phyloP scores from a whole-genome alignment of 2,329 filamentous ascomycete genomes.

The Cryphonectria radicalis region DNA sequence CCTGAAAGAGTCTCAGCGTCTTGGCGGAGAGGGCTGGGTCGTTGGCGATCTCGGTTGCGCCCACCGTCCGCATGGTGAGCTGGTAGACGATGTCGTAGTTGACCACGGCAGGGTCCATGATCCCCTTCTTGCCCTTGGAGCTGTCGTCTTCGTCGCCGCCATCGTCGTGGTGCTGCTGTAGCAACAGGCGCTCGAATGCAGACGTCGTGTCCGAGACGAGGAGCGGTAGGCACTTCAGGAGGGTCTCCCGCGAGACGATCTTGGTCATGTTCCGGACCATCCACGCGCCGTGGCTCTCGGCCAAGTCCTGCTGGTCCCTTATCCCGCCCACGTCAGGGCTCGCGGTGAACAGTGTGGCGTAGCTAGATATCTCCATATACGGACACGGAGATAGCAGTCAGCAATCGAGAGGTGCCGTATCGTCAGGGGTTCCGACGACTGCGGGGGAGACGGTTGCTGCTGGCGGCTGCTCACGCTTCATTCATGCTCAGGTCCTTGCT shows the following conservation, averaged over 20 bases:
- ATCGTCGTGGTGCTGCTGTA: constrained; percentile 30
- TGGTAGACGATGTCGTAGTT: constrained; percentile 58
- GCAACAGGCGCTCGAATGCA: constrained; percentile 43
- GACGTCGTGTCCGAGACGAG: constrained; percentile 48
- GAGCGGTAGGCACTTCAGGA: constrained; percentile 44
- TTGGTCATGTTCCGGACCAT: constrained; percentile 40
- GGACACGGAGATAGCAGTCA: background rate
- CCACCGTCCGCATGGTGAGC: constrained; percentile 61
- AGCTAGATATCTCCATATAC: constrained; percentile 30
- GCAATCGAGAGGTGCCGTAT: background rate
- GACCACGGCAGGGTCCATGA: constrained; percentile 58
- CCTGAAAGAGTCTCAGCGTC: constrained; percentile 50
- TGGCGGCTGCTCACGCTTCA: constrained; percentile 45
- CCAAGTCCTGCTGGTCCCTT: constrained; percentile 13
- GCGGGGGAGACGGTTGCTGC: background rate
- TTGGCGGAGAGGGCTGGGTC: constrained; percentile 46
- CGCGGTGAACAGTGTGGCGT: constrained; percentile 39
- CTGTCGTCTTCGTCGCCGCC: no score
- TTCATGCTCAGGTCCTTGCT: constrained; percentile 47
- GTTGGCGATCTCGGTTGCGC: constrained; percentile 56
- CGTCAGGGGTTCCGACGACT: background rate
- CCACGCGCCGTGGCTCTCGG: constrained; percentile 33
- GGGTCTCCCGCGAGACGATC: constrained; percentile 44
- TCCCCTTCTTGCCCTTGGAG: constrained; percentile 32
- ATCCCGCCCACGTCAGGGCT: constrained; percentile 32